Conservation (phyloP, 2,329 filamentous ascomycete species). For the Pseudogymnoascus sp. region DNA sequence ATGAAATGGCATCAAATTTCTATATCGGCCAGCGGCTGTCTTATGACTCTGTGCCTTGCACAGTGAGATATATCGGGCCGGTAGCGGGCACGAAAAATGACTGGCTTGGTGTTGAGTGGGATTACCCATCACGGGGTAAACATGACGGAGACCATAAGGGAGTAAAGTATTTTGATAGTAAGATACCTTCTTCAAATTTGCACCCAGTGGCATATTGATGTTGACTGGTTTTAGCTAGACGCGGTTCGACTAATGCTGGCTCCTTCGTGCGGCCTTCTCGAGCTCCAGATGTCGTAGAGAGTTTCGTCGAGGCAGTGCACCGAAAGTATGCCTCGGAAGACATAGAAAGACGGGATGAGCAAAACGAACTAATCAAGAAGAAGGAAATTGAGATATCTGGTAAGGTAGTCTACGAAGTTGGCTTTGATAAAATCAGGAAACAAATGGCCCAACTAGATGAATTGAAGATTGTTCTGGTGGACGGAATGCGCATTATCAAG, state of each 20-base stretch:
- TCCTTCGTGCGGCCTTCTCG: constrained; percentile 82
- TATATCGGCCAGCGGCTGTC: constrained; percentile 70
- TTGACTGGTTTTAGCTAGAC: constrained; percentile 41
- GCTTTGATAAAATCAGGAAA: constrained; percentile 84
- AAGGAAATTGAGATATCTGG: constrained; percentile 62
- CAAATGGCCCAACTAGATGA: constrained; percentile 73
- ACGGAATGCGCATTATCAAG: constrained; percentile 59
- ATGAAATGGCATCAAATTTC: constrained; percentile 21
- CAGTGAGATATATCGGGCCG: constrained; percentile 72
- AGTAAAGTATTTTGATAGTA: constrained; percentile 77
- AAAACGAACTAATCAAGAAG: constrained; percentile 24
- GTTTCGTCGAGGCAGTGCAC: constrained; percentile 72
- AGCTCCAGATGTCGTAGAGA: constrained; percentile 57
- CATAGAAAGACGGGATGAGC: constrained; percentile 23
- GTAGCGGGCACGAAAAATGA: constrained; percentile 67
- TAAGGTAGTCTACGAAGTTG: constrained; percentile 88
- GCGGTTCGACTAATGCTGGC: constrained; percentile 60
- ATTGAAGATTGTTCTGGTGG: constrained; percentile 73
- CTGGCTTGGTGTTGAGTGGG: constrained; percentile 97
- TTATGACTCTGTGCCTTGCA: constrained; percentile 71
- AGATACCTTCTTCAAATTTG: constrained; percentile 20
- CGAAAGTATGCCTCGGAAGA: constrained; percentile 73
- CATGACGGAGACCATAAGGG: constrained; percentile 81
- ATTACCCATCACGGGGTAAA: constrained; percentile 78
- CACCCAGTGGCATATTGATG: constrained; percentile 1